Base-by-base conservation (phyloP, 495 filamentous ascomycete genomes). In the Apiosordaria backusii region DNA sequence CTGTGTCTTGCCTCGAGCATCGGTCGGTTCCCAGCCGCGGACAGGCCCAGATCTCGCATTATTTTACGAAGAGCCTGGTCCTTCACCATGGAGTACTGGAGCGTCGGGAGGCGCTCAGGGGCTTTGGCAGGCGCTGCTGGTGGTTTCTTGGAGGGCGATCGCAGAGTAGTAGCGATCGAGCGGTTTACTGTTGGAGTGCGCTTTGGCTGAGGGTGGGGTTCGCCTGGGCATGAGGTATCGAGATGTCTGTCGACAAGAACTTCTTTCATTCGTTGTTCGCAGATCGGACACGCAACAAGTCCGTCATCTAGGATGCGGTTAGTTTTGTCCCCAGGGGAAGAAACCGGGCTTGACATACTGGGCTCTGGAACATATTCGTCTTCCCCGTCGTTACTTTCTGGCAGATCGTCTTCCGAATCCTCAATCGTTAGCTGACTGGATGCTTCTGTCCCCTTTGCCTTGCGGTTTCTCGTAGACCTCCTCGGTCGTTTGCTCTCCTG, bases 41-140 rank as follows among this genome's bases (percentile, higher is more conserved):
- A 89, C 60, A 99, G 86, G n/a, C 94, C 93, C 2, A 95, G 81
- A 3, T 97, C 92, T 52, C 77, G 71, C 6, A 98, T 78, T 76
- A 97, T 97, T 69, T 90, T 92, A 26, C 88, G 86, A 35, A 99
- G 82, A 6, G 83, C 82, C 0, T 67, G 78, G 4, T 98, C 94
- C 71, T 88, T 96, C 4, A 96, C 76, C 67, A 97, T 80, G 21
- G 87, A 87, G 76, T 96, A 97, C 67, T 89, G 91, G 4, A 97
- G 79, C 9, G 88, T 83, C 0, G 93, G 89, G 9, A 99, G 78
- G 35, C 91, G 86, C 58, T 85, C 71, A 69, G 74, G 75, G 22
- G 71, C 40, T 16, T 71, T 70, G 6, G 67, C 35, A 45, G 35
- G 6, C 35, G 35, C 35, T 3, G 35, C 19, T 67, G 27, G 67